phyloP scores from a whole-genome alignment of 2,329 filamentous ascomycete genomes.

The Penicillium nordicum region DNA sequence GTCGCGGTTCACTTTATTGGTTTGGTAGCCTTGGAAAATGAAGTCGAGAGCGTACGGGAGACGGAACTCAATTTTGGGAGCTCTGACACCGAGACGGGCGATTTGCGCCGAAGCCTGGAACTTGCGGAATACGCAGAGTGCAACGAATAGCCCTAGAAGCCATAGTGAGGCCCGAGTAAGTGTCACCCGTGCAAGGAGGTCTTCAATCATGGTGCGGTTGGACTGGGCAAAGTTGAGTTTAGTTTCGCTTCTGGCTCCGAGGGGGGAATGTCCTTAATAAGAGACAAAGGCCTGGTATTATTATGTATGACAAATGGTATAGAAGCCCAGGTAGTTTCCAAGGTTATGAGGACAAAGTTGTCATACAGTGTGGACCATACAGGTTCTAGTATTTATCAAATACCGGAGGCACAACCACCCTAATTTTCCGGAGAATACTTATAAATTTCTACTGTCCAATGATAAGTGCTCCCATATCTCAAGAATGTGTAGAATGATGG shows the following conservation, averaged over 20 bases:
- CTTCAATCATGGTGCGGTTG: conserved; percentile 46
- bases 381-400: neutral
- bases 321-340: neutral
- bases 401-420: neutral
- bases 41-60: conserved; percentile 58
- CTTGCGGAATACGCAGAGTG: conserved; percentile 36
- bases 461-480: neutral
- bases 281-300: neutral
- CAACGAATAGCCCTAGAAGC: conserved; percentile 36
- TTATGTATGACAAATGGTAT: neutral
- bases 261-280: neutral
- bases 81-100: conserved; percentile 33
- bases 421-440: neutral
- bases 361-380: neutral
- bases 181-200: conserved; percentile 46
- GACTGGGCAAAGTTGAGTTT: neutral
- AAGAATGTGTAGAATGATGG: neutral
- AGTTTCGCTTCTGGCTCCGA: neutral
- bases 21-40: conserved; percentile 54
- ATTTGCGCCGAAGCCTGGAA: conserved; percentile 30
- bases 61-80: conserved; percentile 33
- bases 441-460: neutral
- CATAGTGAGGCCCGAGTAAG: conserved; percentile 40
- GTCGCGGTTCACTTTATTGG: conserved; percentile 54
- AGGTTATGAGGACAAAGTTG: neutral